A percentile compares a stretch with the other conserved stretches of the same genome.
Conservation (phyloP, 2,329 filamentous ascomycete species). For the Aspergillus ruber region DNA sequence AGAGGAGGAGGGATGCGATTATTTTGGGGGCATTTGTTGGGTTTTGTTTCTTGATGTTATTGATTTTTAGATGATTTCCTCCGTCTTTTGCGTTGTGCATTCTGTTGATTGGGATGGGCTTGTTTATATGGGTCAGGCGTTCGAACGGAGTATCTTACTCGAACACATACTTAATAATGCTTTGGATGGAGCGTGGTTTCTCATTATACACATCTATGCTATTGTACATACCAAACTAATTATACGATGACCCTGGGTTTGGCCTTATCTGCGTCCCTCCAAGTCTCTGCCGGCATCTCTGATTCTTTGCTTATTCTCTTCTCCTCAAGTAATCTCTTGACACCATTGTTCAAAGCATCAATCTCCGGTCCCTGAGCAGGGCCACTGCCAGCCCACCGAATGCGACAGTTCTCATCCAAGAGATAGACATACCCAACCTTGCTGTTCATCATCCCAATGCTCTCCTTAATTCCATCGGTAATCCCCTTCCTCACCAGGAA, state of each 20-base stretch:
- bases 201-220: slow-evolving; percentile 6
- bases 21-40: slow-evolving; percentile 90
- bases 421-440: slow-evolving; percentile 94
- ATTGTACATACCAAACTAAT: slow-evolving; percentile 10
- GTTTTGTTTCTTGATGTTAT: slow-evolving; percentile 79
- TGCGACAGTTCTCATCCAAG: slow-evolving; percentile 77
- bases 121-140: slow-evolving; percentile 2
- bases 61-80: slow-evolving; percentile 60
- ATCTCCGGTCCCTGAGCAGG: slow-evolving; percentile 36
- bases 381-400: slow-evolving; percentile 84
- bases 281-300: slow-evolving; percentile 15
- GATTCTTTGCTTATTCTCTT: slow-evolving; percentile 21
- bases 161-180: not conserved
- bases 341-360: slow-evolving; percentile 36
- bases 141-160: not conserved
- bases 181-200: not conserved
- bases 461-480: slow-evolving; percentile 50
- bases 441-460: slow-evolving; percentile 68
- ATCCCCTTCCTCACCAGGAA: slow-evolving; percentile 56
- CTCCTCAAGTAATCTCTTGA: slow-evolving; percentile 38
- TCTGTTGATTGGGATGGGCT: not conserved
- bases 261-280: slow-evolving; percentile 5
- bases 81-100: slow-evolving; percentile 1
- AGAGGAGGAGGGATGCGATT: slow-evolving; percentile 90
- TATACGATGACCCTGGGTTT: slow-evolving; percentile 16